These are phyloP conservation scores for Lobosporangium transversale DNA, from an alignment of 192 early-diverging fungal species.

Conservation along the genomic window DNA sequence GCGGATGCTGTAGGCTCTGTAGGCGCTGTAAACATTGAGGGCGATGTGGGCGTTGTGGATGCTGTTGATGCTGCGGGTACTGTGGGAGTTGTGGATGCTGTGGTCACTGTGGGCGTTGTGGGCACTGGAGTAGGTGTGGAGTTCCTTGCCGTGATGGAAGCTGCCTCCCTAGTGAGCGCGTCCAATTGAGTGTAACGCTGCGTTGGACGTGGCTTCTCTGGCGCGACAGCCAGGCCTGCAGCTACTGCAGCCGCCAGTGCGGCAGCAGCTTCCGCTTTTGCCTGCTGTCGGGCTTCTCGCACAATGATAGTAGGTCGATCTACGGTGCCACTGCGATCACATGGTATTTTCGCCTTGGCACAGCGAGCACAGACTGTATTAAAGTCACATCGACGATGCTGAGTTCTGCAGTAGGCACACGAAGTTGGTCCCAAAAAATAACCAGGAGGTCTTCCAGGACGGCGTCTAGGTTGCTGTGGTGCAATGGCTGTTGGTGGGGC, in stretches of 20 bases:
- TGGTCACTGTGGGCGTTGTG: not conserved
- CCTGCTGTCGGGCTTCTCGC: conserved; percentile 31
- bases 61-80: no score
- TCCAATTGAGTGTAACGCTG: not conserved
- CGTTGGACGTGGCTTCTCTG: not conserved
- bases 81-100: no score
- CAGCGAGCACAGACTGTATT: conserved; percentile 39
- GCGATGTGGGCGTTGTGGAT: no score
- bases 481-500: conserved; percentile 5
- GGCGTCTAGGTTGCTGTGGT: conserved; percentile 9
- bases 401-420: conserved; percentile 36
- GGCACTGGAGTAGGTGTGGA: not conserved
- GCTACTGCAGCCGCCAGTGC: conserved; percentile 31
- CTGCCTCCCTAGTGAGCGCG: conserved; percentile 3
- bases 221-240: conserved; percentile 12
- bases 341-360: conserved; percentile 48
- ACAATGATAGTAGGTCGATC: conserved; percentile 49
- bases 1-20: no score
- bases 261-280: conserved; percentile 24
- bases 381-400: conserved; percentile 47
- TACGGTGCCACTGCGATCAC: conserved; percentile 44
- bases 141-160: not conserved
- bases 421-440: conserved; percentile 49
- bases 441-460: conserved; percentile 43
- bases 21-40: no score